Conservation (phyloP, 305 asterid genomes). For the Stenogyne calaminthoides region DNA sequence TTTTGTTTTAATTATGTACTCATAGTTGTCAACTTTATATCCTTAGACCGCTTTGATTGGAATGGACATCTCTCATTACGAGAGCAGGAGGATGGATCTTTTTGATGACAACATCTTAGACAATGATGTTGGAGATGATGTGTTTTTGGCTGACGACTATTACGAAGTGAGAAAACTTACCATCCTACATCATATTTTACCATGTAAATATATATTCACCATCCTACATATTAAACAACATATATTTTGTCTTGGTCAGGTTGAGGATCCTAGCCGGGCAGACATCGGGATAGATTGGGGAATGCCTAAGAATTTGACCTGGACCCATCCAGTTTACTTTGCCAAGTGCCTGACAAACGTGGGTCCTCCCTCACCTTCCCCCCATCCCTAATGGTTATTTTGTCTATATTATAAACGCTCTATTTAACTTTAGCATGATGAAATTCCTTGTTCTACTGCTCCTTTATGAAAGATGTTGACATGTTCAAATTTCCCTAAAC, state of each 20-base stretch:
- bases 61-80: conserved; percentile 65
- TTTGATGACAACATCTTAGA: conserved; percentile 45
- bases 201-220: not conserved
- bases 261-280: conserved; percentile 47
- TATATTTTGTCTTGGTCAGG: conserved; percentile 41
- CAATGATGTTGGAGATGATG: conserved; percentile 49
- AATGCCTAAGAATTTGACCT: conserved; percentile 51
- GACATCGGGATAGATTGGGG: conserved; percentile 56
- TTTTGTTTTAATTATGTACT: conserved; percentile 28
- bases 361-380: conserved; percentile 14
- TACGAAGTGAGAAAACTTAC: conserved; percentile 50
- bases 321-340: conserved; percentile 78
- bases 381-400: not conserved
- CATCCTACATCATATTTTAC: conserved; percentile 2
- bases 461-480: not conserved
- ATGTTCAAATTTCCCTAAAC: not conserved
- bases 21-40: not conserved
- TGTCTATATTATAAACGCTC: not conserved
- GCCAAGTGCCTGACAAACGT: conserved; percentile 83
- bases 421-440: conserved; percentile 21
- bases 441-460: conserved; percentile 2
- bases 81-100: conserved; percentile 51
- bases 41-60: conserved; percentile 72
- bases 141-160: conserved; percentile 47
- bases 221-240: no score